Evolutionary conservation across 2,329 filamentous ascomycete genomes (phyloP), one percentile per base, ranked within the genome.

Genomic region (Paramyrothecium roridum): DNA sequence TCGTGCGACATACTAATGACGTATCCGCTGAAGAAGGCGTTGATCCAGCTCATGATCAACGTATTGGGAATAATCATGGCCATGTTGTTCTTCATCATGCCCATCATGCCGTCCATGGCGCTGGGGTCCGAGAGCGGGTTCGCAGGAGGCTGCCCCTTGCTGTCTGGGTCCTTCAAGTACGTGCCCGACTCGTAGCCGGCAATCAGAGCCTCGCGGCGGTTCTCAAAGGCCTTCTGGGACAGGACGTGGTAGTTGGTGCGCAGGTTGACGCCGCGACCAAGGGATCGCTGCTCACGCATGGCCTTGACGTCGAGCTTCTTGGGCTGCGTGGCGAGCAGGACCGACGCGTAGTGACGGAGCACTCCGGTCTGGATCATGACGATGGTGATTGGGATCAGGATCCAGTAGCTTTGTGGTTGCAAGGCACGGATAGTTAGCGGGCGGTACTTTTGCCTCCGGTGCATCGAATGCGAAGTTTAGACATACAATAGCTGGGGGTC

Each of bases 21-120:
- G 69, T 97, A 99, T 33, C 95, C 95, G 52, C 91, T 96, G 68
- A 99, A 99, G 71, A 98, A 99, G 0, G 95, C 93, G 76, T 99
- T 99, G 72, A 99, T 98, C 95, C 95, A 99, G 62, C 93, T 95
- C 95, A 99, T 99, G 64, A 99, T 99, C 70, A 99, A 76, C 7
- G 93, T 98, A 75, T 99, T 96, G 50, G 95, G 95, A 56, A 99
- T 91, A 79, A 99, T 98, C 95, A 98, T 99, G 61, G 95, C 93
- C 90, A 99, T 96, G 71, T 99, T 96, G 56, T 93, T 93, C 84
- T 99, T 99, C 91, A 99, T 96, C 91, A 96, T 96, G 63, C 95
- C 93, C 95, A 99, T 99, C 95, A 99, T 99, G 63, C 93, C 93
- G 70, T 99, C 96, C 95, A 99, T 99, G 56, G 91, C 91, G 50